Evolutionary conservation across 352 stramenopile genomes (phyloP).

Genomic region (Pythium vanterpoolii): DNA sequence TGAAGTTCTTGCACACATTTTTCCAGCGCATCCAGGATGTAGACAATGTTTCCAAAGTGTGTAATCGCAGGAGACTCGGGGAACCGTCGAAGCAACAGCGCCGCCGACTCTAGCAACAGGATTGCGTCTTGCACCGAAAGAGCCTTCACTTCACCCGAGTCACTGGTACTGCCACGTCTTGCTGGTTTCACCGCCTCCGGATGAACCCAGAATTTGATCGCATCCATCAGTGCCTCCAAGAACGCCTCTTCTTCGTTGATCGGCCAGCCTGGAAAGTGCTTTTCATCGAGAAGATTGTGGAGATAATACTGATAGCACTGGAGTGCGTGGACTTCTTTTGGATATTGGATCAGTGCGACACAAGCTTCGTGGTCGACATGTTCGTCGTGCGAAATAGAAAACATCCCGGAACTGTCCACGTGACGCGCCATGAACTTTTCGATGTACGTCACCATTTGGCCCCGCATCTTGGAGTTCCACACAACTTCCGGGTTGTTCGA

Average conservation of each 20-base stretch:
- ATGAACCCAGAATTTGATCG: slow-evolving; percentile 75
- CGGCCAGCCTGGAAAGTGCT: slow-evolving; percentile 84
- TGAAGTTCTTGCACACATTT: slow-evolving; percentile 78
- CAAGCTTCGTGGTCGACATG: slow-evolving; percentile 73
- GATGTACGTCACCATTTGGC: slow-evolving; percentile 84
- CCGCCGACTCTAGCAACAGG: slow-evolving; percentile 65
- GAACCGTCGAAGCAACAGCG: slow-evolving; percentile 69
- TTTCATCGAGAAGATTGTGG: slow-evolving; percentile 82
- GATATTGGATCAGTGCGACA: slow-evolving; percentile 79
- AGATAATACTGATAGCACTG: slow-evolving; percentile 89
- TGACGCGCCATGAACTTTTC: slow-evolving; percentile 85
- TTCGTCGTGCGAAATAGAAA: slow-evolving; percentile 68
- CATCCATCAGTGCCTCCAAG: slow-evolving; percentile 66
- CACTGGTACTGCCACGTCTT: slow-evolving; percentile 36
- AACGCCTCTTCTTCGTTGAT: slow-evolving; percentile 84
- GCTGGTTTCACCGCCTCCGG: slow-evolving; percentile 43
- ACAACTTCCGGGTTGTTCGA: slow-evolving; percentile 85
- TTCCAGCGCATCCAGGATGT: slow-evolving; percentile 71
- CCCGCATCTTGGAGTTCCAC: slow-evolving; percentile 83
- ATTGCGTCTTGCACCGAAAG: slow-evolving; percentile 70
- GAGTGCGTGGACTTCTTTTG: slow-evolving; percentile 77
- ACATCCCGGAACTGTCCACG: slow-evolving; percentile 61
- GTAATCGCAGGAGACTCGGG: slow-evolving; percentile 60
- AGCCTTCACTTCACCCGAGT: slow-evolving; percentile 55
- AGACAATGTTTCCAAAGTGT: slow-evolving; percentile 61